phyloP scores from a whole-genome alignment of 441 rosid species.

The Brassica hybrid region DNA sequence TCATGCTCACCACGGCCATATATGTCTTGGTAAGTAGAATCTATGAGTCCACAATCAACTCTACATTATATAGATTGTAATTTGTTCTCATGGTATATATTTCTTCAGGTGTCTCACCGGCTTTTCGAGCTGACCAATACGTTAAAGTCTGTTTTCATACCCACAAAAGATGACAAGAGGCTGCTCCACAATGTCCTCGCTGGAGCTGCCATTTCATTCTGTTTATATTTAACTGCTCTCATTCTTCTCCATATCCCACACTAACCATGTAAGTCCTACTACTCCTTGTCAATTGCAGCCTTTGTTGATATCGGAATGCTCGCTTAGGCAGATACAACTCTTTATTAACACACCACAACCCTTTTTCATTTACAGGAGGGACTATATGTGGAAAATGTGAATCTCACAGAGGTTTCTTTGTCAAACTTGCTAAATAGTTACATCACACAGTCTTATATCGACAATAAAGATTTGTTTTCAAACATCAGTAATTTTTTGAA shows the following conservation, averaged over 20 bases:
- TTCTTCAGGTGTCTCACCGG: slow-evolving; percentile 75
- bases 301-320: slow-evolving; percentile 1
- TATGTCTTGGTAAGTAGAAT: slow-evolving; percentile 66
- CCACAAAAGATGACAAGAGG: no score
- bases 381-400: slow-evolving; percentile 16
- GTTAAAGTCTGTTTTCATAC: slow-evolving; percentile 70
- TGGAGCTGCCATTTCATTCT: slow-evolving; percentile 61
- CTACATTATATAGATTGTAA: background rate
- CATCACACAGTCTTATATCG: slow-evolving; percentile 27
- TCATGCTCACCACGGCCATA: slow-evolving; percentile 91
- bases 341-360: background rate
- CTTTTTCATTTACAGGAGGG: slow-evolving; percentile 26
- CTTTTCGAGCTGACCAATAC: slow-evolving; percentile 81
- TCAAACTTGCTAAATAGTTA: slow-evolving; percentile 35
- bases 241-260: slow-evolving; percentile 86
- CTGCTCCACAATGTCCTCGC: slow-evolving; percentile 60
- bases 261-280: slow-evolving; percentile 33
- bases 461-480: slow-evolving; percentile 31
- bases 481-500: slow-evolving; percentile 24
- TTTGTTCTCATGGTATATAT: slow-evolving; percentile 4
- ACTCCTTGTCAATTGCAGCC: background rate
- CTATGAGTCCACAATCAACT: background rate
- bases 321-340: background rate
- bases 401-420: slow-evolving; percentile 26
- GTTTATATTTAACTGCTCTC: slow-evolving; percentile 61